phyloP scores from a whole-genome alignment of 2,329 filamentous ascomycete genomes.

The Colletotrichum viniferum region DNA sequence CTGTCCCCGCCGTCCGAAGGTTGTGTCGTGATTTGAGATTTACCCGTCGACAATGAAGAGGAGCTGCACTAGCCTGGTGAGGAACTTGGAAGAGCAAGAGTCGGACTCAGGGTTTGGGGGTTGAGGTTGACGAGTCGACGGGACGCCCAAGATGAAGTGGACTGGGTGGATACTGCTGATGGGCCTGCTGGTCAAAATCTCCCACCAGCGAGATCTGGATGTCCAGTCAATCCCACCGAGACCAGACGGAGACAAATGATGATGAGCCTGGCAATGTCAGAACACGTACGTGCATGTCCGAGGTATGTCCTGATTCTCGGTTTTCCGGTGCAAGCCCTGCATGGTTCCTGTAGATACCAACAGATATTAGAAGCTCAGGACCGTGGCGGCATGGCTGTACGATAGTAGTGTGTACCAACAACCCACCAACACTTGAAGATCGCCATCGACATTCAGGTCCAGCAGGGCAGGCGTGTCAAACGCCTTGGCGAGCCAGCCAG shows the following conservation, averaged over 20 bases:
- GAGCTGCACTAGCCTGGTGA: neutral
- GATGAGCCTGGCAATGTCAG: constrained; percentile 4
- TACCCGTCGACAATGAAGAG: neutral
- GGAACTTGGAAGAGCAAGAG: neutral
- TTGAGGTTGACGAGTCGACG: neutral
- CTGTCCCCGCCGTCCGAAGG: neutral
- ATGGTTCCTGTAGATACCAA: neutral
- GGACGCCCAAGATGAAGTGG: constrained; percentile 1
- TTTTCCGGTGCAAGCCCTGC: neutral
- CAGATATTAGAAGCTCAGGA: neutral
- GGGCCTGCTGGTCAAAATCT: neutral
- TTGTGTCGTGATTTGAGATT: neutral
- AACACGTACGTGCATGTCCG: neutral
- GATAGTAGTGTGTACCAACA: neutral
- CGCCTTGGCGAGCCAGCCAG: neutral
- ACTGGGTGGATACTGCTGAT: neutral
- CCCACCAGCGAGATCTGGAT: neutral
- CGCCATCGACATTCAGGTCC: neutral
- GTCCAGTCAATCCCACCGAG: neutral
- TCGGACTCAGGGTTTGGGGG: neutral
- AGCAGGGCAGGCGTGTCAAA: neutral
- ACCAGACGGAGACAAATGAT: neutral
- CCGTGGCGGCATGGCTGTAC: neutral
- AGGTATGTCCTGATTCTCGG: neutral
- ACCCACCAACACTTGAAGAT: neutral